Percentiles rank a stretch among this genome's conserved stretches.
Conservation (phyloP, 1,284 basidiomycete genomes). For the Bjerkandera adusta region DNA sequence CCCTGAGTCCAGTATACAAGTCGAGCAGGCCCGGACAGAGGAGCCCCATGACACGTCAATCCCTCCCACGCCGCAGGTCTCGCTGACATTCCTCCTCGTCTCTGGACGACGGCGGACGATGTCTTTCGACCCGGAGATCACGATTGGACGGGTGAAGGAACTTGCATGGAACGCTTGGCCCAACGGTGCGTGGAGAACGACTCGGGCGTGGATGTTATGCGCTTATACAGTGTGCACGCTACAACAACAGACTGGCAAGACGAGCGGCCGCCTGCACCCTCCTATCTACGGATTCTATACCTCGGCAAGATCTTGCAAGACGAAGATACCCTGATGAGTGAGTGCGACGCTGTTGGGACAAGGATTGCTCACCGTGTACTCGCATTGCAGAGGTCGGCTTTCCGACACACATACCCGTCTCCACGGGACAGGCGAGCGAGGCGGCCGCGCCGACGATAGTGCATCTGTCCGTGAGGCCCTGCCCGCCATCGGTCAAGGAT, state of each 20-base stretch:
- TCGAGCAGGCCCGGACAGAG: no score
- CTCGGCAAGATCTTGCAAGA: constrained; percentile 84
- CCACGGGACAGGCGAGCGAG: constrained; percentile 10
- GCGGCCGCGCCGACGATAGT: constrained; percentile 60
- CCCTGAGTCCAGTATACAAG: constrained; percentile 5
- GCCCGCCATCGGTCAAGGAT: constrained; percentile 52
- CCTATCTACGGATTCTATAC: constrained; percentile 76
- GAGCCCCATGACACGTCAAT: constrained; percentile 27
- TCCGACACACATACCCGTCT: constrained; percentile 38
- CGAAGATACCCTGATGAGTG: constrained; percentile 74
- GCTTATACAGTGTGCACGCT: neutral
- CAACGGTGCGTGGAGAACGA: constrained; percentile 46
- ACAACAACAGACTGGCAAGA: constrained; percentile 70
- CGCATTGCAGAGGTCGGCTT: constrained; percentile 45
- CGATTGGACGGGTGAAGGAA: constrained; percentile 81
- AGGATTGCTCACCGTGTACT: constrained; percentile 10
- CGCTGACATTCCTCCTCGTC: constrained; percentile 75
- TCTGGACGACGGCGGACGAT: constrained; percentile 72
- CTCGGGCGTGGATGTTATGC: neutral
- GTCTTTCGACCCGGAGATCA: constrained; percentile 77
- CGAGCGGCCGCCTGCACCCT: constrained; percentile 76
- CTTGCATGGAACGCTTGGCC: constrained; percentile 86
- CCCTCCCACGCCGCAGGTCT: constrained; percentile 62
- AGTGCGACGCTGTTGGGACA: constrained; percentile 30
- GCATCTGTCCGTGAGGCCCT: constrained; percentile 76